A percentile compares a stretch with the other conserved stretches of the same genome.
Conservation (phyloP, 306 rosid genomes). For the Pterocarpus santalinus region DNA sequence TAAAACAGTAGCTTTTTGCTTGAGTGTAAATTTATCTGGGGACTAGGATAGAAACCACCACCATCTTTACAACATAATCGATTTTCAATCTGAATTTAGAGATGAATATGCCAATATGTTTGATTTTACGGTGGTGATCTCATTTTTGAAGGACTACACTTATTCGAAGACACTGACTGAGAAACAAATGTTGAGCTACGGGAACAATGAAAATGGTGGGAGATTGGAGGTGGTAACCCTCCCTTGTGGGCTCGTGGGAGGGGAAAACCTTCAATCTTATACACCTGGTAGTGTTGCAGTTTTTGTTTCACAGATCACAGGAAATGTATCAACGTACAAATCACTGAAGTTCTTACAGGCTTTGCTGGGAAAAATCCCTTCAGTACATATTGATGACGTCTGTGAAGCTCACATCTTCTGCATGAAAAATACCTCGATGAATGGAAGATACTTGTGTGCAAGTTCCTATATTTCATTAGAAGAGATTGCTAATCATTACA, state of each 20-base stretch:
- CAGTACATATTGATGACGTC: constrained; percentile 62
- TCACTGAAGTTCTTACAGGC: constrained; percentile 7
- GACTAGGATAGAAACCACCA: too few species aligned
- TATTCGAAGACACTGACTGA: constrained; percentile 60
- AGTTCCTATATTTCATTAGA: constrained; percentile 53
- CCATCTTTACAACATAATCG: too few species aligned
- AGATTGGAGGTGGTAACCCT: constrained; percentile 61
- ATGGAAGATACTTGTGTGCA: constrained; percentile 60
- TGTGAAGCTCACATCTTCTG: constrained; percentile 66
- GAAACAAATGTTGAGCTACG: constrained; percentile 49
- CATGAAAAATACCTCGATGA: constrained; percentile 56
- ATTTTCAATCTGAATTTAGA: too few species aligned
- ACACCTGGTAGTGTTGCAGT: background rate
- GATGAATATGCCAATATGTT: background rate
- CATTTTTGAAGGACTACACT: constrained; percentile 40
- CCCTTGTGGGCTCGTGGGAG: constrained; percentile 60
- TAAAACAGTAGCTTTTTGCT: too few species aligned
- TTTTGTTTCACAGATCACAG: constrained; percentile 42
- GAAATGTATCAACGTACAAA: background rate
- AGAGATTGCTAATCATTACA: constrained; percentile 56
- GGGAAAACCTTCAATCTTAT: constrained; percentile 43
- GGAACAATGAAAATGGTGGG: constrained; percentile 29
- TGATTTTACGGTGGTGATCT: constrained; percentile 5
- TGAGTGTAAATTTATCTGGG: too few species aligned
- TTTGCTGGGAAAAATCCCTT: constrained; percentile 47